phyloP scores from a whole-genome alignment of 163 green algal genomes.

The Coccomyxa subellipsoidea region DNA sequence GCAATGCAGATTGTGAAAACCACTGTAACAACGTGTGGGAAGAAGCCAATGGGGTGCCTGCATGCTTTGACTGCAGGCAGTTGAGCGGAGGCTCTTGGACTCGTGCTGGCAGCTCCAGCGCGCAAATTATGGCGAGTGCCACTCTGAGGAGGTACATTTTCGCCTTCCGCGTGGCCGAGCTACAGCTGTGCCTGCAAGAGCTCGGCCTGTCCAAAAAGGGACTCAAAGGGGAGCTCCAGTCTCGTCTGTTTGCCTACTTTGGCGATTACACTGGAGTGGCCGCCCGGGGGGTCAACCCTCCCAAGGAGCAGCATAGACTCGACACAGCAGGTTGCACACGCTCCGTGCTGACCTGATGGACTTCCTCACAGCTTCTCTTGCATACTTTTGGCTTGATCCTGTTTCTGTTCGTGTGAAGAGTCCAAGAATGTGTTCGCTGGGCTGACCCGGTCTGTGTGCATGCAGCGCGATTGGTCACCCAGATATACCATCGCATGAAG shows the following conservation, averaged over 20 bases:
- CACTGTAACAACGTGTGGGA: no score
- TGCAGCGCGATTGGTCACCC: conserved; percentile 31
- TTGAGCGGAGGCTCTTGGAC: not conserved
- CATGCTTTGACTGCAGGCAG: not conserved
- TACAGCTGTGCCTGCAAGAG: conserved; percentile 46
- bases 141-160: not conserved
- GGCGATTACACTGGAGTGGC: not conserved
- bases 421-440: no score
- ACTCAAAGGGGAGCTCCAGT: conserved; percentile 26
- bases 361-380: no score
- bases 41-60: no score
- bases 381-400: not conserved
- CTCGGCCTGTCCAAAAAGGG: conserved; percentile 46
- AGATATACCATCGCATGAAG: conserved; percentile 36
- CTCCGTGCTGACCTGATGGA: not conserved
- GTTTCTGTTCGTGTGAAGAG: no score
- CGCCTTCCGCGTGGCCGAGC: conserved; percentile 45
- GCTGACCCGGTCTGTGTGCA: not conserved
- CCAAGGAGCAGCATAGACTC: conserved; percentile 21
- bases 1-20: no score
- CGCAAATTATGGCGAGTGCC: not conserved
- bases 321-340: conserved; percentile 27
- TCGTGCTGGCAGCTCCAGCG: not conserved
- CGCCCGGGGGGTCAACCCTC: not conserved
- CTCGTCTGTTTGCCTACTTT: conserved; percentile 35